A percentile compares a stretch with the other conserved stretches of the same genome.
phyloP scores from a whole-genome alignment of 768 basidiomycete genomes.

The Lenzites betulinus region DNA sequence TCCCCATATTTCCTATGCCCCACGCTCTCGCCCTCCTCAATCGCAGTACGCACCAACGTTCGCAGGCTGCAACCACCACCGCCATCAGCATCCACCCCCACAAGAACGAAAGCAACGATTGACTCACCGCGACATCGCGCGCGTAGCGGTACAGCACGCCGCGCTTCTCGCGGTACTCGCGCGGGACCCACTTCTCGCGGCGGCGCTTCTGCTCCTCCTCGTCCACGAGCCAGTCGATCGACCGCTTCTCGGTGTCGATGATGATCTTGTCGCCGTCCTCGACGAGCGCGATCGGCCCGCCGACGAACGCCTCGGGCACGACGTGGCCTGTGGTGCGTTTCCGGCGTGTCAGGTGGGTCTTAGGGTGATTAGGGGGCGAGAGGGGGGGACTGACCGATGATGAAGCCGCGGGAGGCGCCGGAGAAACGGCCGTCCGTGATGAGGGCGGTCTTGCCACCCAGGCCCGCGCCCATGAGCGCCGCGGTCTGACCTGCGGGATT shows the following conservation, averaged over 20 bases:
- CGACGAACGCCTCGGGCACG: conserved; percentile 67
- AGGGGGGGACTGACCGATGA: conserved; percentile 44
- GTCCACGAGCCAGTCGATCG: conserved; percentile 73
- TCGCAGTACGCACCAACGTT: conserved; percentile 84
- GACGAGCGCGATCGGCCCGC: conserved; percentile 87
- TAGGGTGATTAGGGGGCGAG: not conserved
- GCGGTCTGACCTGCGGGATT: conserved; percentile 65
- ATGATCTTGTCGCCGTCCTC: conserved; percentile 79
- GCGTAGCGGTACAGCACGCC: conserved; percentile 83
- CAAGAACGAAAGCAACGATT: conserved; percentile 3
- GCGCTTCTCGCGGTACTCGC: conserved; percentile 64
- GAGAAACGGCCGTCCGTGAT: conserved; percentile 92
- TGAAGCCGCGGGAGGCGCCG: conserved; percentile 73
- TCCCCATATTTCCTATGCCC: not conserved
- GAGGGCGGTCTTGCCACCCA: conserved; percentile 74
- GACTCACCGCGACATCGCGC: conserved; percentile 80
- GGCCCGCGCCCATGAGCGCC: conserved; percentile 82
- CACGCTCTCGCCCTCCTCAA: conserved; percentile 36
- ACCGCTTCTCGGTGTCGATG: conserved; percentile 66
- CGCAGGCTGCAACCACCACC: conserved; percentile 60
- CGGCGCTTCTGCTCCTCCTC: conserved; percentile 66
- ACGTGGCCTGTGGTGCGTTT: conserved; percentile 57
- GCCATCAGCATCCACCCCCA: not conserved
- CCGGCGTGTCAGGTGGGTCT: not conserved
- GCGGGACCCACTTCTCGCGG: conserved; percentile 65